Evolutionary conservation across 2,329 filamentous ascomycete species (phyloP), one percentile per base, ranked within the genome.

Genomic region (Colletotrichum sp.): DNA sequence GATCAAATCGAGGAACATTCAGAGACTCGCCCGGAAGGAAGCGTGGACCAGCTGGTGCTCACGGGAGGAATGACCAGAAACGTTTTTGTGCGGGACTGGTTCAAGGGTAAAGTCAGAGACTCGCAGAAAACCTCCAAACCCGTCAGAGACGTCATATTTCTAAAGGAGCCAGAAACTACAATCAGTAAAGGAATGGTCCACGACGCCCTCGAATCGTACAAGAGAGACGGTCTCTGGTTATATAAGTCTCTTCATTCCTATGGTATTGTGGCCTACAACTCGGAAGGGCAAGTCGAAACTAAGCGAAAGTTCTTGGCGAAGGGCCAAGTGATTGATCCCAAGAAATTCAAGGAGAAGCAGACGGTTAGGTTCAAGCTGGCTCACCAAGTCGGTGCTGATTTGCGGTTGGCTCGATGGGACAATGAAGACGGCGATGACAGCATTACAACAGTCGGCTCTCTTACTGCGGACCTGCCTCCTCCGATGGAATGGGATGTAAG

Each of bases 141-240:
- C 1, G 15, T 34, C 32, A 2, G 0, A 34, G 13, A 34, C 0
- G 9, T 39, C 16, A 9, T 8, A 0, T 39, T 39, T 1, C 2
- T 3, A 3, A 1, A 1, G 1, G 36, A 39, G 8, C 36, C 36
- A 1, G 36, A 39, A 18, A 1, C 2, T 39, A 0, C 4, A 1
- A 1, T 39, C 15, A 44, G 36, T 0, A 18, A 44, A 18, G 36
- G 36, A 9, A 0, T 44, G 8, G 36, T 44, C 5, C 8, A 44
- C 8, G 36, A 9, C 2, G 36, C 36, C 5, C 8, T 44, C 8
- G 2, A 44, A 18, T 44, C 36, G 36, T 44, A 44, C 36, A 44
- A 44, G 1, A 44, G 36, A 18, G 36, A 18, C 0, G 2, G 8
- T 18, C 8, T 44, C 8, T 18, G 36, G 36, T 0, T 44, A 1